phyloP scores from a whole-genome alignment of 371 early-diverging fungal species.

The Homolaphlyctis polyrhiza region DNA sequence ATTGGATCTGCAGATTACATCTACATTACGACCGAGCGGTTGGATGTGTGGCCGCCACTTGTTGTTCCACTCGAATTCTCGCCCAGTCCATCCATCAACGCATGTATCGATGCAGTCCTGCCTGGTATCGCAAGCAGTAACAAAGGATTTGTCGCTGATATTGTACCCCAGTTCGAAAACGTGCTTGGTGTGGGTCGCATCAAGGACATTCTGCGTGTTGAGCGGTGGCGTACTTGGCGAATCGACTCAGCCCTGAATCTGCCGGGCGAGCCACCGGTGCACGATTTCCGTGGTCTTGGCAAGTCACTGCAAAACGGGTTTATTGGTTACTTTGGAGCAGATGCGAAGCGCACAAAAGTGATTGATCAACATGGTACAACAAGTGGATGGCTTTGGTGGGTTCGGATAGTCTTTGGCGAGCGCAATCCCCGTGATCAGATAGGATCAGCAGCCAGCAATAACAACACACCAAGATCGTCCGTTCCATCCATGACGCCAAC shows the following conservation, averaged over 20 bases:
- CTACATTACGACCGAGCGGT: constrained; percentile 33
- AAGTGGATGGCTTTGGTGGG: constrained; percentile 44
- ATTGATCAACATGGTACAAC: constrained; percentile 19
- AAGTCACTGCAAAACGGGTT: constrained; percentile 28
- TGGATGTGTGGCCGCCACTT: constrained; percentile 42
- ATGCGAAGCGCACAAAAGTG: neutral
- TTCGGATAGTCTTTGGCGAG: constrained; percentile 26
- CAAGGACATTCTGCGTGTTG: constrained; percentile 24
- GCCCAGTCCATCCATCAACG: constrained; percentile 4
- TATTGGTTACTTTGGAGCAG: constrained; percentile 17
- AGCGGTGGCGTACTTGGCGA: constrained; percentile 45
- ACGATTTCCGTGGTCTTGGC: constrained; percentile 7
- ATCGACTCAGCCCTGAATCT: neutral
- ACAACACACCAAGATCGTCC: too few species aligned
- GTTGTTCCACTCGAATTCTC: constrained; percentile 29
- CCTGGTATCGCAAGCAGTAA: neutral
- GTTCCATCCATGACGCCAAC: neutral
- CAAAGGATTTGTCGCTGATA: constrained; percentile 32
- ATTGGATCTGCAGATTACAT: constrained; percentile 30
- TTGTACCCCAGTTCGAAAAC: constrained; percentile 23
- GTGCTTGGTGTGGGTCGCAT: constrained; percentile 29
- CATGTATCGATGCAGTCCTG: neutral
- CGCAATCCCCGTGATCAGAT: too few species aligned
- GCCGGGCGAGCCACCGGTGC: neutral
- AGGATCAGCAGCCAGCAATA: too few species aligned